Evolutionary conservation across 2,329 filamentous ascomycete genomes (phyloP), one percentile per base, ranked within the genome.

Genomic region (Chaetomium olivaceum): DNA sequence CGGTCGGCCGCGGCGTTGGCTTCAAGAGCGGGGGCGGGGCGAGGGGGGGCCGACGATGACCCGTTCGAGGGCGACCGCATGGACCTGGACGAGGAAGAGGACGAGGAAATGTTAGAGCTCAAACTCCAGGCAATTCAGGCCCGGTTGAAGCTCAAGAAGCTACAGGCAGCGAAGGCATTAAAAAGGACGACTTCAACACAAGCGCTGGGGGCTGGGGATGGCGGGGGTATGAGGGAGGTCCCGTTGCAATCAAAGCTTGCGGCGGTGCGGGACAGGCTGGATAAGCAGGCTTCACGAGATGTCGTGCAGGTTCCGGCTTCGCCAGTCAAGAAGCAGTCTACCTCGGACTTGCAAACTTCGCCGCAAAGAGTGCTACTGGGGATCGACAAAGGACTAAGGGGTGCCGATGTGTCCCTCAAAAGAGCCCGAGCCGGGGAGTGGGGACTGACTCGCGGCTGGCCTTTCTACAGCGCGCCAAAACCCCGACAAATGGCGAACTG

Each of bases 71-170:
- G 76, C 58, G 73, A 72, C 12, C 16, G 39, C 16, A 43, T 43
- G 39, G 75, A 74, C 16, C 73, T 74, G 29, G 83, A 87, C 11
- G 87, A 89, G 0, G 89, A 91, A 4, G 90, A 96, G 7, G 93
- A 96, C 71, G 94, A 97, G 76, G 93, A 98, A 80, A 96, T 88
- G 1, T 79, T 98, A 39, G 87, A 96, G 74, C 80, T 99, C 68
- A 89, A 96, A 75, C 81, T 98, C 5, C 89, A 93, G 69, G 92
- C 91, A 63, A 96, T 99, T 65, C 89, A 98, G 77, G 92, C 93
- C 7, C 89, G 90, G 67, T 79, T 98, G 61, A 95, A 90, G 77
- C 78, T 98, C 69, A 98, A 97, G 77, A 93, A 90, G 74, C 80
- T 98, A 16, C 91, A 95, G 76, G 89, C 89, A 74, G 78, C 85